Base-by-base conservation (phyloP, 2,329 filamentous ascomycete species). In the Cytospora schulzeri region DNA sequence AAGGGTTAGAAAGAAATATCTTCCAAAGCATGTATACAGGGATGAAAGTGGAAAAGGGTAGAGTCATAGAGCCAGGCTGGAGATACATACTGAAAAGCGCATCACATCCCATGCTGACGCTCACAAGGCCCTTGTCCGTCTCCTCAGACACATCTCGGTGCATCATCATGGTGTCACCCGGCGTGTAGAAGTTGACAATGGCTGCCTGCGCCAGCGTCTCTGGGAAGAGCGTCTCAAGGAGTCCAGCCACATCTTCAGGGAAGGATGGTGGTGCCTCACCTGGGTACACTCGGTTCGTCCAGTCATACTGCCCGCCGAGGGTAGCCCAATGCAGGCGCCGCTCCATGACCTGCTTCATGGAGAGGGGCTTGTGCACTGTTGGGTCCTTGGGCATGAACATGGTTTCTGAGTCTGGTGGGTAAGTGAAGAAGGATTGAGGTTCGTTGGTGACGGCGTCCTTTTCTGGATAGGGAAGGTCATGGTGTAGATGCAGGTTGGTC, bases 281-380 rank as follows among this genome's bases (percentile, higher is more conserved):
- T 0, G 93, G 93, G 73, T 98, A 98, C 15, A 86, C 79, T 69
- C 96, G 93, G 63, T 87, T 85, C 0, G 93, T 96, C 95, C 94
- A 98, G 78, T 98, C 91, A 76, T 98, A 98, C 75, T 98, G 95
- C 0, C 93, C 94, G 57, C 95, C 95, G 3, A 99, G 85, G 0
- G 94, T 98, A 51, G 96, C 86, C 95, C 95, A 99, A 70, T 94
- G 92, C 28, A 98, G 84, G 67, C 91, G 93, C 68, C 89, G 90
- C 64, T 88, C 85, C 52, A 98, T 81, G 33, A 94, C 86, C 71
- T 89, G 88, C 57, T 85, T 80, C 60, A 91, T 80, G 2, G 85
- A 83, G 12, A 97, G 80, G 2, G 91, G 83, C 66, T 89, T 91
- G 77, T 97, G 93, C n/a, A 93, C 77, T 0, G 75, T 68, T 0